Evolutionary conservation across 169 alveolate genomes (phyloP).

Genomic region (Plasmodium vivax): DNA sequence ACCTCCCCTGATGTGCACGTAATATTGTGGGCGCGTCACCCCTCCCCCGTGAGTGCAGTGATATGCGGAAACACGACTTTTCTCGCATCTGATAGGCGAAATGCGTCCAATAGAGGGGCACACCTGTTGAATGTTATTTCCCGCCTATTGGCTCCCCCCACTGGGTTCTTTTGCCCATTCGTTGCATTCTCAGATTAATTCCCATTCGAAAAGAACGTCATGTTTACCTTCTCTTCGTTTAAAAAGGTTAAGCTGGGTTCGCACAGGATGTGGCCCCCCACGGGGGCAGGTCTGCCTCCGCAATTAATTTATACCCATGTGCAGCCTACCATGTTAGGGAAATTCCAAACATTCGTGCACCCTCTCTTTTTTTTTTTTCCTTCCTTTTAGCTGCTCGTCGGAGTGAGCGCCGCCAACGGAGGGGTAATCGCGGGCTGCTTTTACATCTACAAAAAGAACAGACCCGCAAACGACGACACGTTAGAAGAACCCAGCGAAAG

Average conservation of each 20-base stretch:
- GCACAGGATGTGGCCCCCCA: background rate
- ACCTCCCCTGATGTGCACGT: background rate
- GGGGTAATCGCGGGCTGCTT: conserved; percentile 49
- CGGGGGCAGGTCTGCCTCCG: background rate
- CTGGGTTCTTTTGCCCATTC: background rate
- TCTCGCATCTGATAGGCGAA: background rate
- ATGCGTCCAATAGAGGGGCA: background rate
- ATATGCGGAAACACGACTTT: background rate
- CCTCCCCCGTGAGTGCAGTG: background rate
- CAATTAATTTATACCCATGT: background rate
- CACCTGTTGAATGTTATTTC: background rate
- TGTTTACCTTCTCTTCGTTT: conserved; percentile 72
- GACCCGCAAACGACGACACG: conserved; percentile 48
- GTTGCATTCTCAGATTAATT: background rate
- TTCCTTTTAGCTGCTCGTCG: conserved; percentile 48
- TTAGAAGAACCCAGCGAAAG: conserved; percentile 44
- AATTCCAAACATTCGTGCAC: background rate
- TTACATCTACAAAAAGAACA: conserved; percentile 53
- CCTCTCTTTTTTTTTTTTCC: background rate
- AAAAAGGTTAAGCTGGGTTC: conserved; percentile 41
- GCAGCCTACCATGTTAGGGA: background rate
- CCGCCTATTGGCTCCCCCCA: background rate
- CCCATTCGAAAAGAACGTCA: background rate
- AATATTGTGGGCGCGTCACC: background rate
- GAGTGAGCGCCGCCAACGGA: conserved; percentile 70